These are phyloP conservation scores for Pseudozyma sp. DNA, from an alignment of 1,284 basidiomycete species.

Conservation along the genomic window DNA sequence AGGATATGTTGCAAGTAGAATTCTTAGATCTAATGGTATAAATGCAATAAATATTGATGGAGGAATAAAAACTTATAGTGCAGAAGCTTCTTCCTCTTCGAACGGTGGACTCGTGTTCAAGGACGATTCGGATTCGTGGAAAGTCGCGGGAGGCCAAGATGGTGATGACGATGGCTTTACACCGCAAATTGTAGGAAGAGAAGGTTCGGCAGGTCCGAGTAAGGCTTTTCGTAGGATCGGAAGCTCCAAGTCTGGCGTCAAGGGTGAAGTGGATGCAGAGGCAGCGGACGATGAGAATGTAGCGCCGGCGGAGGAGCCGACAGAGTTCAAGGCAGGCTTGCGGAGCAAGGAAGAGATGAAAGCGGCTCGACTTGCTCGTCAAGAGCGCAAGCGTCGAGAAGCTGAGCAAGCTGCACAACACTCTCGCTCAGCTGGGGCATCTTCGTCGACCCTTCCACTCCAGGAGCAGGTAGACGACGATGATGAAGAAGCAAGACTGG, in stretches of 20 bases:
- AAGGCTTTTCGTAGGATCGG: constrained; percentile 38
- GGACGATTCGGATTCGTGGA: constrained; percentile 58
- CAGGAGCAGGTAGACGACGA: constrained; percentile 69
- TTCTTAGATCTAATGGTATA: no score
- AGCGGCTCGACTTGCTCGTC: constrained; percentile 43
- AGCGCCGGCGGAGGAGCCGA: not conserved
- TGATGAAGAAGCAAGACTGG: constrained; percentile 68
- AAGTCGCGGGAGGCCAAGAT: constrained; percentile 21
- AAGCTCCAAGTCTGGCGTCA: not conserved
- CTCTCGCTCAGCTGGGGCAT: no score
- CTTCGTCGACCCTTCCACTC: not conserved
- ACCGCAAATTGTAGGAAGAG: constrained; percentile 35
- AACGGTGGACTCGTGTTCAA: constrained; percentile 44
- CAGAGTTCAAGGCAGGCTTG: constrained; percentile 45
- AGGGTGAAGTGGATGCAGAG: not conserved
- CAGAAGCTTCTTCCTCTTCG: constrained; percentile 9
- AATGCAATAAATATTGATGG: no score
- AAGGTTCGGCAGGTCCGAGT: not conserved
- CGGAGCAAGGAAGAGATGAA: constrained; percentile 54
- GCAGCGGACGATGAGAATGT: not conserved
- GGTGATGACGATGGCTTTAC: constrained; percentile 47
- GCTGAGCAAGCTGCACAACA: constrained; percentile 2
- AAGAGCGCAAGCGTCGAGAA: constrained; percentile 15
- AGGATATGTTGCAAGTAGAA: no score
- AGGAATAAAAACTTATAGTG: no score